Base-by-base conservation (phyloP, 768 basidiomycete genomes). In the Lactifluus volemus region DNA sequence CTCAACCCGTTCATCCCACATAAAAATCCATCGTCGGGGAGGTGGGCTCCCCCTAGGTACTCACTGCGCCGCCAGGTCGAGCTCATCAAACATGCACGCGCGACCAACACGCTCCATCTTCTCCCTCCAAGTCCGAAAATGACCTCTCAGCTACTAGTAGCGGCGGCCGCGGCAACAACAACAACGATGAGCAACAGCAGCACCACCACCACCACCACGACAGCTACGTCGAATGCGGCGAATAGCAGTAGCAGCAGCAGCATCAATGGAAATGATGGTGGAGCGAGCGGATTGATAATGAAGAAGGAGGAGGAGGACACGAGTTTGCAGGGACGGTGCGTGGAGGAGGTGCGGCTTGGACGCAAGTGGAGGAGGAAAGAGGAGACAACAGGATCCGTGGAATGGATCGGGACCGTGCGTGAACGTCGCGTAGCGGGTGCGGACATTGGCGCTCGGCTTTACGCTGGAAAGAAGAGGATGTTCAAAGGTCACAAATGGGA, bases 401-500 rank as follows among this genome's bases (percentile, higher is more conserved):
- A 69, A 7, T 66, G 68, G 53, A 50, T 49, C 14, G 73, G 72
- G 47, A 68, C 67, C 50, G 51, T 70, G 45, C 68, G 69, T 56
- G 67, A 68, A 66, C 70, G 69, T 62, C 65, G 54, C 51, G 68
- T 70, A 69, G 75, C 59, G 81, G 86, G 58, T 73, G 80, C 53
- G 77, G 84, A 60, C 68, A 78, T 67, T 21, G 86, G 86, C 39
- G 79, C 80, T 64, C 78, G 81, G 57, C 72, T 92, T 66, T 93
- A 92, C 65, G 82, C 85, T 10, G 84, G 78, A 60, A 88, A 81
- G 81, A 87, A 84, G 78, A 77, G 80, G 63, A 92, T 92, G 90
- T 92, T 93, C 83, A 93, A 92, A 78, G 90, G 90, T n/a, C 90
- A 92, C 78, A 87, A 81, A 67, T 91, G 87, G 86, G 86, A 92